These are phyloP conservation scores for Globisporangium nagaii DNA, from an alignment of 352 stramenopile species.

Conservation along the genomic window DNA sequence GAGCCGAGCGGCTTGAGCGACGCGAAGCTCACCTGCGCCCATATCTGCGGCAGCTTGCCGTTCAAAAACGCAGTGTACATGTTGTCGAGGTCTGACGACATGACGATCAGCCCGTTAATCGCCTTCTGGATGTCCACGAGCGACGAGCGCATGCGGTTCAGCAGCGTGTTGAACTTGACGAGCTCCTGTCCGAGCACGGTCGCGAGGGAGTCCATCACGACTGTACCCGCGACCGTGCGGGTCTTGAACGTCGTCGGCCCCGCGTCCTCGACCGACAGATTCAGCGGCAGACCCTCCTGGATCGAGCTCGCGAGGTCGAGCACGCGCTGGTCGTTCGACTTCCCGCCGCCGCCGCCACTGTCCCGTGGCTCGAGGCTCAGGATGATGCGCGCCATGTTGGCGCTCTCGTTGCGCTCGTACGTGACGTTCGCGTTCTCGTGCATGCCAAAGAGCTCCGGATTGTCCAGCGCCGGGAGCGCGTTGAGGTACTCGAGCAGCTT, in stretches of 20 bases:
- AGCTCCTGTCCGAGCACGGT: constrained; percentile 93
- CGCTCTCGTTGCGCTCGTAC: constrained; percentile 90
- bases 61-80: constrained; percentile 95
- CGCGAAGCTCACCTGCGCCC: constrained; percentile 87
- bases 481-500: constrained; percentile 80
- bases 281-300: constrained; percentile 45
- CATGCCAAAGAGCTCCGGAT: constrained; percentile 95
- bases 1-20: constrained; percentile 91
- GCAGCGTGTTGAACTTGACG: constrained; percentile 92
- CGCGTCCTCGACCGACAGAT: constrained; percentile 82
- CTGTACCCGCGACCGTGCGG: constrained; percentile 62
- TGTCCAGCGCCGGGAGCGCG: constrained; percentile 79
- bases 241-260: constrained; percentile 91
- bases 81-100: constrained; percentile 94
- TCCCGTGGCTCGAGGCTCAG: constrained; percentile 88
- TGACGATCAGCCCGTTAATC: constrained; percentile 89
- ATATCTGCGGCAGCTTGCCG: constrained; percentile 87
- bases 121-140: constrained; percentile 75
- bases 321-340: constrained; percentile 84
- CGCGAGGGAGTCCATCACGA: constrained; percentile 90
- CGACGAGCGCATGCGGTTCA: constrained; percentile 78
- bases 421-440: constrained; percentile 95
- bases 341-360: constrained; percentile 43
- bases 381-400: constrained; percentile 85
- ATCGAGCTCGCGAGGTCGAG: constrained; percentile 71